phyloP scores from a whole-genome alignment of 345 rosid species.

The Melaleuca quinquenervia region DNA sequence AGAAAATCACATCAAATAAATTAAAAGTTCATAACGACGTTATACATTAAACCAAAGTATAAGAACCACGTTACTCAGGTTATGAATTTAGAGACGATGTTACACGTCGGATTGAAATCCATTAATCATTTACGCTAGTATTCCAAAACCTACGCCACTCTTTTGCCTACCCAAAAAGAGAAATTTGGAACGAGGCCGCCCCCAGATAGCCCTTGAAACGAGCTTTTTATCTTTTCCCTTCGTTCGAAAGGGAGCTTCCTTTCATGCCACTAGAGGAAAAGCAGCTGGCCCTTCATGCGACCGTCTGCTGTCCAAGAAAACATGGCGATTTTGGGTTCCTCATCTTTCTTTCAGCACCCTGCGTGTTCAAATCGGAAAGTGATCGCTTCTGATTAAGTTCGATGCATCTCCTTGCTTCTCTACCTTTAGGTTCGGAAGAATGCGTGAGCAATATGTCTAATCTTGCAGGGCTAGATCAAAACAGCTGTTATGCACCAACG shows the following conservation, averaged over 20 bases:
- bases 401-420: background rate
- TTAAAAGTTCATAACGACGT: too few relatives aligned
- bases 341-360: background rate
- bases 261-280: background rate
- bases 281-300: background rate
- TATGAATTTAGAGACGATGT: too few relatives aligned
- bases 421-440: background rate
- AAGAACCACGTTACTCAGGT: rapidly evolving
- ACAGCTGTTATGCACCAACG: background rate
- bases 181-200: background rate
- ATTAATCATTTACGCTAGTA: too few relatives aligned
- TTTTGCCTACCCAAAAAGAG: background rate
- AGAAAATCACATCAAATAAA: rapidly evolving
- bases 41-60: rapidly evolving
- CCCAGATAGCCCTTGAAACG: background rate
- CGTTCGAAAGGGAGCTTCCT: background rate
- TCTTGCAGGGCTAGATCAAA: background rate
- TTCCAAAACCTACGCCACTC: background rate
- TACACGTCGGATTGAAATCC: too few relatives aligned
- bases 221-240: too few relatives aligned
- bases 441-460: background rate
- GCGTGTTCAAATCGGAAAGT: background rate
- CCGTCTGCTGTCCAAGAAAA: background rate
- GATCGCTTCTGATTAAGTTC: background rate
- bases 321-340: background rate